A percentile compares a stretch with the other conserved stretches of the same genome.
These are phyloP conservation scores for Lyophyllum atratum DNA, from an alignment of 768 basidiomycete species.

Conservation along the genomic window DNA sequence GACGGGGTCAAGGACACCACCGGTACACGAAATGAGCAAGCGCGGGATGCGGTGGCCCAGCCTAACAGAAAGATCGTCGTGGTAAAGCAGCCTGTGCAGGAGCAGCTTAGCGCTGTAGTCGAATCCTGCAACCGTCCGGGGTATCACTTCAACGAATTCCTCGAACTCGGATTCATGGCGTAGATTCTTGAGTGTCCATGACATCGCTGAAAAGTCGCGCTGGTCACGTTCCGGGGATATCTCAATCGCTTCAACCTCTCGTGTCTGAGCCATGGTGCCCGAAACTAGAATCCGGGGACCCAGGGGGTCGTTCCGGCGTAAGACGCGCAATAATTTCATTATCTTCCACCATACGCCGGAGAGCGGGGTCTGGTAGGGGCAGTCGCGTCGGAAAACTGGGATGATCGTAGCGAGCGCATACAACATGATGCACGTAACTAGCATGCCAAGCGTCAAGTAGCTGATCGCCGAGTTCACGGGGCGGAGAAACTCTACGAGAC, in stretches of 20 bases:
- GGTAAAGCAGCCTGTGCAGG: constrained; percentile 30
- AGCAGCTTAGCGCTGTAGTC: constrained; percentile 42
- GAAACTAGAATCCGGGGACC: constrained; percentile 16
- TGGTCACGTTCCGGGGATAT: constrained; percentile 35
- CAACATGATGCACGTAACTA: constrained; percentile 27
- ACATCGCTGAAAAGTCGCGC: constrained; percentile 40
- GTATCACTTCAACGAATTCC: constrained; percentile 36
- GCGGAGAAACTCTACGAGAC: constrained; percentile 45
- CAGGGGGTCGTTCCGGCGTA: constrained; percentile 22
- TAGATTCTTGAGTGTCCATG: constrained; percentile 38
- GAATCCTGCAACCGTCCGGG: constrained; percentile 33
- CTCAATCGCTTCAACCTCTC: constrained; percentile 34
- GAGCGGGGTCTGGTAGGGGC: constrained; percentile 39
- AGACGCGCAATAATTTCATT: constrained; percentile 24
- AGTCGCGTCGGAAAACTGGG: constrained; percentile 33
- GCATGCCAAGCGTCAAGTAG: constrained; percentile 30
- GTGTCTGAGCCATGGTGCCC: constrained; percentile 28
- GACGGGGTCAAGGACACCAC: constrained; percentile 23
- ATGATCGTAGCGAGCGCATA: constrained; percentile 34
- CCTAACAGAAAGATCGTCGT: constrained; percentile 29
- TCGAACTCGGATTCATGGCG: constrained; percentile 37
- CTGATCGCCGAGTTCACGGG: constrained; percentile 35
- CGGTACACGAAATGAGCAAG: constrained; percentile 31
- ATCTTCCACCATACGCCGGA: constrained; percentile 32
- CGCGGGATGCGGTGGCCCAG: constrained; percentile 37